phyloP scores from a whole-genome alignment of 768 basidiomycete genomes.

The Cyathus striatus region DNA sequence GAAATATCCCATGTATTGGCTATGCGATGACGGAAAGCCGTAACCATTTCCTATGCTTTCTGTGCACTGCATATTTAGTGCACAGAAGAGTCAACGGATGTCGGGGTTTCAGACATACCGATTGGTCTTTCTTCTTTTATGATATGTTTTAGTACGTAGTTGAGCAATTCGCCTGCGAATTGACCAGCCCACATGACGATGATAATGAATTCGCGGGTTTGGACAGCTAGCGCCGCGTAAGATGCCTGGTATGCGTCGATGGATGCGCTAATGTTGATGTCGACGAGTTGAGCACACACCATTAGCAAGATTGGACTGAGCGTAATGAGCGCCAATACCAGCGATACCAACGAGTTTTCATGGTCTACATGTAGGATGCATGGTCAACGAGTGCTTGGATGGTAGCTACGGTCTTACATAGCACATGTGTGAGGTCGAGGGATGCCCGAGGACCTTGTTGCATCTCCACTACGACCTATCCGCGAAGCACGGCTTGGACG shows the following conservation, averaged over 20 bases:
- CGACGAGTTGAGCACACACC: constrained; percentile 45
- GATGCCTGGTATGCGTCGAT: constrained; percentile 48
- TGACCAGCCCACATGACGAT: constrained; percentile 85
- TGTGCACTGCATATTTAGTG: constrained; percentile 13
- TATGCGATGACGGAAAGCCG: constrained; percentile 86
- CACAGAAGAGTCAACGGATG: constrained; percentile 1
- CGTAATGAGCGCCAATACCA: constrained; percentile 57
- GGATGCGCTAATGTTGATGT: too few relatives aligned
- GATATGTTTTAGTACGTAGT: constrained; percentile 60
- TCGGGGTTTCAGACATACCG: constrained; percentile 46
- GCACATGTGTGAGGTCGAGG: constrained; percentile 62
- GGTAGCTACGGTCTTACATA: constrained; percentile 37
- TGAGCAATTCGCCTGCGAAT: constrained; percentile 63
- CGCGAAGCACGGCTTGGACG: too few relatives aligned
- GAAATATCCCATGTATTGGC: constrained; percentile 90
- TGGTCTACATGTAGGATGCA: constrained; percentile 40
- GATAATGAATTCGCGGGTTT: constrained; percentile 76
- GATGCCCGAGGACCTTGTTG: constrained; percentile 36
- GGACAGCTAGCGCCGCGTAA: constrained; percentile 69
- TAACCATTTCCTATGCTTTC: constrained; percentile 66
- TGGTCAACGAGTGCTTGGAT: background rate
- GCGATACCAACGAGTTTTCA: constrained; percentile 50
- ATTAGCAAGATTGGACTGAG: constrained; percentile 69
- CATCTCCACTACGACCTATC: constrained; percentile 5
- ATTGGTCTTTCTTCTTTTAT: constrained; percentile 67